A percentile compares a stretch with the other conserved stretches of the same genome.
Evolutionary conservation across 441 rosid genomes (phyloP).

Genomic region (Populus hybrid): DNA sequence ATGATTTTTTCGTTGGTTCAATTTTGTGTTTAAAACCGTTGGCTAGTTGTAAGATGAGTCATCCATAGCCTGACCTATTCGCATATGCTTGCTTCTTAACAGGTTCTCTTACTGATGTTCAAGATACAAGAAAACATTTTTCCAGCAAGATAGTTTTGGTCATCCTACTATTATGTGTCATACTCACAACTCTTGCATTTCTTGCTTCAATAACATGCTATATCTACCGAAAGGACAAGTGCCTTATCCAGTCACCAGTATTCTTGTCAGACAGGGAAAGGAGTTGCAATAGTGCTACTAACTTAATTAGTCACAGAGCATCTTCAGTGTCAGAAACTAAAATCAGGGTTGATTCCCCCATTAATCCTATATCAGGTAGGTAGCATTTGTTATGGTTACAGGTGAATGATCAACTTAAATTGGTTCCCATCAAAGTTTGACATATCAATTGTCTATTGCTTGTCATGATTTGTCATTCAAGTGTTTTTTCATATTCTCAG

Average conservation of each 20-base stretch:
- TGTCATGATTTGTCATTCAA: not conserved
- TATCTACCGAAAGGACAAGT: constrained; percentile 47
- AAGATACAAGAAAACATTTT: constrained; percentile 42
- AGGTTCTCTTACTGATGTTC: constrained; percentile 43
- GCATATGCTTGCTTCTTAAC: constrained; percentile 24
- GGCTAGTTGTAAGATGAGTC: constrained; percentile 2
- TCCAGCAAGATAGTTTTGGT: constrained; percentile 55
- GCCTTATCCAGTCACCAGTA: constrained; percentile 36
- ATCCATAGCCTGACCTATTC: constrained; percentile 12
- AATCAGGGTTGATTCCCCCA: constrained; percentile 38
- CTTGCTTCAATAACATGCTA: constrained; percentile 59
- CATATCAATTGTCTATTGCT: not conserved
- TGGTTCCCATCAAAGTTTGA: not conserved
- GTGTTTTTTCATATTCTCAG: constrained; percentile 34
- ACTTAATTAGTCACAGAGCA: constrained; percentile 58
- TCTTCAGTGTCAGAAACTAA: constrained; percentile 44
- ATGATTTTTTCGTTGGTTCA: not conserved
- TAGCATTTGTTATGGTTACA: constrained; percentile 1
- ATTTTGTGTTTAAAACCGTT: not conserved
- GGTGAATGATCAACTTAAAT: constrained; percentile 12
- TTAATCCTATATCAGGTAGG: constrained; percentile 45
- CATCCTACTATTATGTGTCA: constrained; percentile 52
- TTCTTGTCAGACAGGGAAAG: constrained; percentile 67
- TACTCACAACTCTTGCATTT: constrained; percentile 65
- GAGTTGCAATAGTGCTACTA: constrained; percentile 74